Base-by-base conservation (phyloP, 306 rosid species). In the Prunus campanulata region DNA sequence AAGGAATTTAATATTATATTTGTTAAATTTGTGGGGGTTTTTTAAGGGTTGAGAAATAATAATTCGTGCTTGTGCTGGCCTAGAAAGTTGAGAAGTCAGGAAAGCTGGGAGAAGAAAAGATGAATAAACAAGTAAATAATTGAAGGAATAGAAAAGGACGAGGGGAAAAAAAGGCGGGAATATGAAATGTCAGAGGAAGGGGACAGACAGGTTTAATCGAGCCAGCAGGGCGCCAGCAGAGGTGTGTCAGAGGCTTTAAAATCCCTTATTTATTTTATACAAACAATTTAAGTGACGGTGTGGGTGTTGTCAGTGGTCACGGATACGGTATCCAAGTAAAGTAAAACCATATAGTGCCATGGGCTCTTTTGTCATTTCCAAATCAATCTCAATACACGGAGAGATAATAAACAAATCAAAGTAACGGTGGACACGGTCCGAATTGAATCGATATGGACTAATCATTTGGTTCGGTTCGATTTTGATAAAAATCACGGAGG, bases 241-340 rank as follows among this genome's bases (percentile, higher is more conserved):
- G 76, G 11, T 4, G 73, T 78, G 88, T 77, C 88, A 82, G 83
- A 79, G 8, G 62, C n/a, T 22, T 66, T 47, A 13, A 75, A 32
- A 18, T 2, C 12, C 13, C 13, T 11, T 60, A 11, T 20, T n/a
- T 8, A 55, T 48, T 49, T 11, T 25, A 67, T 32, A 30, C 20
- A 27, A 35, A 18, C 22, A 35, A 52, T 67, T 77, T 66, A 50
- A 56, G 46, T 2, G 27, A 55, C 3, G 48, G 25, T n/a, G 84
- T 74, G 76, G 46, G 12, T 48, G 11, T 48, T 48, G 51, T 48
- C 15, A 48, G 51, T 48, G 44, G 9, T 39, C 44, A 52, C 65
- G 42, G 42, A 35, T 35, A 35, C 48, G 64, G 78, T 44, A 54
- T 60, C 56, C 62, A 39, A 73, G 5, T 27, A 11, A 19, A 15